A percentile compares a stretch with the other conserved stretches of the same genome.
Conservation (phyloP, 306 rosid species). For the Trichosanthes truncata region DNA sequence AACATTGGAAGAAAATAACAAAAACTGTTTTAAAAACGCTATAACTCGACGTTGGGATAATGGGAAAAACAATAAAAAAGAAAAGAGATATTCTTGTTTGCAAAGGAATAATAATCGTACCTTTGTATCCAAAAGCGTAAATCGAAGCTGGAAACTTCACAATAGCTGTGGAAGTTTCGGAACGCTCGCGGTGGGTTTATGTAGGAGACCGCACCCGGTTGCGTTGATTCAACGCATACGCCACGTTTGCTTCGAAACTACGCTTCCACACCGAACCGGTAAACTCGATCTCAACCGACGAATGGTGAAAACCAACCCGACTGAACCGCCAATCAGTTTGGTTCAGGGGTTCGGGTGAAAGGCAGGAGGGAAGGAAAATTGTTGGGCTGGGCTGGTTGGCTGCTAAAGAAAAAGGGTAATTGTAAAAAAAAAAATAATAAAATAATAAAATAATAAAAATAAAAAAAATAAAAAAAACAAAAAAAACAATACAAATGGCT, state of each 20-base stretch:
- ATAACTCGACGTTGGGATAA: neutral
- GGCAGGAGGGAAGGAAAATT: too few relatives aligned
- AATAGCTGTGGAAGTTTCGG: neutral
- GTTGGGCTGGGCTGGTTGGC: too few relatives aligned
- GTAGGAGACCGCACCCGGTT: neutral
- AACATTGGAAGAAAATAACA: neutral
- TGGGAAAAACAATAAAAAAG: neutral
- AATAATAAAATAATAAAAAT: too few relatives aligned
- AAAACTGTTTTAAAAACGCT: neutral
- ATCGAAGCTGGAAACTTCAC: neutral
- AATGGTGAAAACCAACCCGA: too few relatives aligned
- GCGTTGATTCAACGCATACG: neutral
- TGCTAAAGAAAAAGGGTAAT: too few relatives aligned
- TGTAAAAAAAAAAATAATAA: too few relatives aligned
- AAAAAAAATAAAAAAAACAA: too few relatives aligned
- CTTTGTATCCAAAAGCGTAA: neutral
- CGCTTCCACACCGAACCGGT: neutral
- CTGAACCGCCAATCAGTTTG: too few relatives aligned
- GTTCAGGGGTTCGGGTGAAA: too few relatives aligned
- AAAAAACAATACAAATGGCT: too few relatives aligned
- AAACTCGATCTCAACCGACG: too few relatives aligned
- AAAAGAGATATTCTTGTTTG: neutral
- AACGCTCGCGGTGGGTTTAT: neutral
- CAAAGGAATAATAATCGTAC: neutral
- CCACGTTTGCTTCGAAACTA: neutral